Evolutionary conservation across 2,329 filamentous ascomycete species (phyloP).

Genomic region (Venturia aucupariae): DNA sequence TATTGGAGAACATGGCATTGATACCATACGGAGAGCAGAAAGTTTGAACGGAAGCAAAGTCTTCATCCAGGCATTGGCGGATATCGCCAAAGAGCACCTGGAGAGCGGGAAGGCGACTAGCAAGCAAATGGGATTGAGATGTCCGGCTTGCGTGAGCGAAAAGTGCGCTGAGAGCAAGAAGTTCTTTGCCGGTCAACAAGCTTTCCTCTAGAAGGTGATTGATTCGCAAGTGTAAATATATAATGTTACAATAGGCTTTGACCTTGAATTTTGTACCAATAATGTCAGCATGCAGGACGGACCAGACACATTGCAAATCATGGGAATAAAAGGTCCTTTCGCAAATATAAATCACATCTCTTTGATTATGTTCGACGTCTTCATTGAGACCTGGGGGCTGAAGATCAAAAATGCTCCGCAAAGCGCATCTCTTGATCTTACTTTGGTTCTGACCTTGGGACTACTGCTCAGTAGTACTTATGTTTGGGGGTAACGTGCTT

Average conservation of each 20-base stretch:
- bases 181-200: conserved; percentile 43
- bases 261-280: background rate
- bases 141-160: conserved; percentile 87
- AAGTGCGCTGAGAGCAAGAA: conserved; percentile 69
- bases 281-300: background rate
- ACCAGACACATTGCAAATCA: background rate
- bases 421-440: background rate
- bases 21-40: conserved; percentile 71
- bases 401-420: background rate
- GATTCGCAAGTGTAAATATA: background rate
- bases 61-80: conserved; percentile 83
- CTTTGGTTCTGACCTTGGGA: too few relatives aligned
- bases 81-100: conserved; percentile 76
- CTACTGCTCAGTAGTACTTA: too few relatives aligned
- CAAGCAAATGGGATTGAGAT: conserved; percentile 79
- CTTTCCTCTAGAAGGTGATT: background rate
- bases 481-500: too few relatives aligned
- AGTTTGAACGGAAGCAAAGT: conserved; percentile 83
- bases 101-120: conserved; percentile 62
- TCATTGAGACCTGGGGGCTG: too few relatives aligned
- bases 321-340: background rate
- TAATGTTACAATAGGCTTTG: background rate
- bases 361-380: background rate
- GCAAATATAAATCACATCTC: background rate
- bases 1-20: conserved; percentile 65